Percentiles rank a stretch among this genome's conserved stretches.
These are phyloP conservation scores for Petunia axillaris DNA, from an alignment of 257 asterid genomes.

Conservation along the genomic window DNA sequence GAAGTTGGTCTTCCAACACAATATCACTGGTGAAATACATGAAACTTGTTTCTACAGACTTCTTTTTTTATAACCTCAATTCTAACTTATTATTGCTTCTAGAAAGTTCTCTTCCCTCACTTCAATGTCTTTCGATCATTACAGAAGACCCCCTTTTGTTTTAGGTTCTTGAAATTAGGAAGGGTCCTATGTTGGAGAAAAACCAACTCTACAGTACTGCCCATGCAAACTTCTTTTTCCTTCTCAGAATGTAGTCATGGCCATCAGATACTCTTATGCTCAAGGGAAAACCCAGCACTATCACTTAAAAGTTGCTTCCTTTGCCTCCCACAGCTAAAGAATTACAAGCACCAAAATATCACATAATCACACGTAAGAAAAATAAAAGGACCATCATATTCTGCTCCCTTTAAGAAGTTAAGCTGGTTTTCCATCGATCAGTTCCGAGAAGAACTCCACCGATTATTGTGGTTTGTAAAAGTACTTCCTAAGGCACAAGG, in stretches of 20 bases:
- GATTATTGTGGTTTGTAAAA: background rate
- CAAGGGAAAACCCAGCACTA: background rate
- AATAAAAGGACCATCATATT: background rate
- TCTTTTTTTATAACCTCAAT: too few species aligned
- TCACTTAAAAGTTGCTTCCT: background rate
- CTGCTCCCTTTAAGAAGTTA: background rate
- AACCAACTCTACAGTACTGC: background rate
- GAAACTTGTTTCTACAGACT: background rate
- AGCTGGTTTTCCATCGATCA: background rate
- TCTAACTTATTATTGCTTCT: background rate
- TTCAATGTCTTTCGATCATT: background rate
- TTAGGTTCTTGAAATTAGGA: background rate
- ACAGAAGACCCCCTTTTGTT: background rate
- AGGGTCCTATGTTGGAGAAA: background rate
- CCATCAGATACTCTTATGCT: background rate
- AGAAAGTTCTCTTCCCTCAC: background rate
- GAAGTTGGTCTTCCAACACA: background rate
- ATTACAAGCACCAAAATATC: slow-evolving; percentile 7
- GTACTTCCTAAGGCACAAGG: background rate
- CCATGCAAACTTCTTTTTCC: slow-evolving; percentile 2
- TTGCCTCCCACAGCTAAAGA: background rate
- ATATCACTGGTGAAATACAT: background rate
- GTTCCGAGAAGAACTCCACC: too few species aligned
- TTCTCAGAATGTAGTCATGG: background rate
- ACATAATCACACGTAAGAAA: background rate